These are phyloP conservation scores for Dalbergia cultrata DNA, from an alignment of 306 rosid genomes.

Conservation along the genomic window DNA sequence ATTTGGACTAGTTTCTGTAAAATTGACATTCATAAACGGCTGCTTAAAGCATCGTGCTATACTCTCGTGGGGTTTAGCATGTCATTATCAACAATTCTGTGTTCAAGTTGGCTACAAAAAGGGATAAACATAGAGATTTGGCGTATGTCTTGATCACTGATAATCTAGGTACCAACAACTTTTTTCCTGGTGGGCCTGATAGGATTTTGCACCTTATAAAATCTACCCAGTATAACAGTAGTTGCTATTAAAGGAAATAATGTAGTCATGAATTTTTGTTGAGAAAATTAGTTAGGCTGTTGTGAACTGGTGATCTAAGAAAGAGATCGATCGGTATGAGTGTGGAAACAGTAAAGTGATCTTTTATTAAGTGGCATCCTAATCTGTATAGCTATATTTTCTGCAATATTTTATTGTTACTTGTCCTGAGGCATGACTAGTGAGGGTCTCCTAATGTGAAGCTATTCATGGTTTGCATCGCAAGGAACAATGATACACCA, in stretches of 20 bases:
- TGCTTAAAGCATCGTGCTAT: conserved; percentile 24
- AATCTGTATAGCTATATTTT: conserved; percentile 40
- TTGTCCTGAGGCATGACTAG: conserved; percentile 35
- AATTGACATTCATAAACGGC: neutral
- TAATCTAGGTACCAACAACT: conserved; percentile 44
- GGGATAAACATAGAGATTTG: conserved; percentile 59
- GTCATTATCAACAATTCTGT: conserved; percentile 45
- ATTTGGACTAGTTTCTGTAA: neutral
- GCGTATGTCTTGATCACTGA: conserved; percentile 47
- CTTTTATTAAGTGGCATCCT: conserved; percentile 50
- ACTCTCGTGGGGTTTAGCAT: conserved; percentile 31
- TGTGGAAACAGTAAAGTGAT: conserved; percentile 27
- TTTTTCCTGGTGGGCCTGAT: conserved; percentile 32
- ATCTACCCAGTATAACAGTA: conserved; percentile 40
- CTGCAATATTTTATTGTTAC: conserved; percentile 35
- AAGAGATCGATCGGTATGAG: neutral
- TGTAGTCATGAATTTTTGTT: conserved; percentile 6
- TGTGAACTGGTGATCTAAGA: neutral
- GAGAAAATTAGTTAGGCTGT: conserved; percentile 20
- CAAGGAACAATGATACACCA: conserved; percentile 58
- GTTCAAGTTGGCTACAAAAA: conserved; percentile 38
- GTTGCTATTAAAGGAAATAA: conserved; percentile 38
- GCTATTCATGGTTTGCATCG: conserved; percentile 56
- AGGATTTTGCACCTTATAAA: conserved; percentile 35
- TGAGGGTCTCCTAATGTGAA: conserved; percentile 6